These are phyloP conservation scores for Globisporangium rhizosaccharum DNA, from an alignment of 352 stramenopile species.

Conservation along the genomic window DNA sequence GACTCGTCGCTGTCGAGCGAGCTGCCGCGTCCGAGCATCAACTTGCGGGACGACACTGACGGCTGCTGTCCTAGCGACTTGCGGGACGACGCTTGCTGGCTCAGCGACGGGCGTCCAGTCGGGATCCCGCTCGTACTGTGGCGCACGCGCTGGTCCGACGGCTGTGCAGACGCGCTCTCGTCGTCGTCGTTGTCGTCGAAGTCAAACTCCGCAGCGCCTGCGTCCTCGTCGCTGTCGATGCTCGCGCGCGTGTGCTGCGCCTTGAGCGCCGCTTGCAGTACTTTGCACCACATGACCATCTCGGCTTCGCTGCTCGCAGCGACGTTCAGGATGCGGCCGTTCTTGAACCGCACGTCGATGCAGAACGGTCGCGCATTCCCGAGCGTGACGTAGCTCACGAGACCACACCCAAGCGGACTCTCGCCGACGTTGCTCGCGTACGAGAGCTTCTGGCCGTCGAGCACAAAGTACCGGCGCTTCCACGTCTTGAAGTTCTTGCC, in stretches of 20 bases:
- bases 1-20: conserved; percentile 15
- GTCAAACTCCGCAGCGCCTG: conserved; percentile 31
- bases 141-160: conserved; percentile 14
- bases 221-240: conserved; percentile 31
- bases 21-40: conserved; percentile 4
- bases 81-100: conserved; percentile 2
- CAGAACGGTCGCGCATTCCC: conserved; percentile 65
- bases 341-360: conserved; percentile 56
- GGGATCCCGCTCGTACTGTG: conserved; percentile 3
- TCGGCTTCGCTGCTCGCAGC: conserved; percentile 46
- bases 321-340: conserved; percentile 57
- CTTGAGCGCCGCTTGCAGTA: conserved; percentile 42
- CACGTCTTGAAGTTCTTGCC: conserved; percentile 62
- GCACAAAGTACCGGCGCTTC: conserved; percentile 58
- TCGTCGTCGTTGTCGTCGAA: conserved; percentile 50
- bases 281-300: conserved; percentile 55
- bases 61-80: neutral
- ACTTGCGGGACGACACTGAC: neutral
- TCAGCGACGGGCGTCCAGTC: neutral
- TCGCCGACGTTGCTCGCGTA: conserved; percentile 41
- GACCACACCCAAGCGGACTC: conserved; percentile 33
- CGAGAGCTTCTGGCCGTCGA: conserved; percentile 51
- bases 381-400: conserved; percentile 48
- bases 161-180: conserved; percentile 23
- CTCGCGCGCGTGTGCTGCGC: conserved; percentile 20